A percentile compares a stretch with the other conserved stretches of the same genome.
These are phyloP conservation scores for Styphnolobium japonicum DNA, from an alignment of 306 rosid species.

Conservation along the genomic window DNA sequence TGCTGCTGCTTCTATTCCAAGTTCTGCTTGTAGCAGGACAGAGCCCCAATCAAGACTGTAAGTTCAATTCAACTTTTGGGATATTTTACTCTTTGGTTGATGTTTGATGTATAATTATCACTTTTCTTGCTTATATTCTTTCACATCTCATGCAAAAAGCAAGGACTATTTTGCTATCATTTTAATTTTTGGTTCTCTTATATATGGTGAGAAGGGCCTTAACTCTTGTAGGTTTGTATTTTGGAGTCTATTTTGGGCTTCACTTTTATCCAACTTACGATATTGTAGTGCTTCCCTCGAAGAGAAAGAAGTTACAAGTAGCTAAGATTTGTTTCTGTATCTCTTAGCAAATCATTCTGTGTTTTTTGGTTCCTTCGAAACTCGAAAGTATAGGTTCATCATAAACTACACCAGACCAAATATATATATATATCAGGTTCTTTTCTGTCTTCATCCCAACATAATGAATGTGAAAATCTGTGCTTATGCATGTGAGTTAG, in stretches of 20 bases:
- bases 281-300: neutral
- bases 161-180: neutral
- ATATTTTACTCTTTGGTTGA: neutral
- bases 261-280: neutral
- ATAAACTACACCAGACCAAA: neutral
- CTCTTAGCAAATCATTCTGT: neutral
- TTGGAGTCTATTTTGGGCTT: neutral
- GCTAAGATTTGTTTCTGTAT: neutral
- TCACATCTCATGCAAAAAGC: constrained; percentile 8
- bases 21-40: constrained; percentile 39
- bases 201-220: neutral
- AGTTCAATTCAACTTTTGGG: constrained; percentile 25
- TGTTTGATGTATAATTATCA: neutral
- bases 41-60: constrained; percentile 38
- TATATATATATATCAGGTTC: neutral
- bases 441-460: neutral
- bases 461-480: constrained; percentile 7
- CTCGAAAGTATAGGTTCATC: neutral
- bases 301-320: neutral
- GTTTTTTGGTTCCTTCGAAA: too few species aligned
- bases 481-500: neutral
- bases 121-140: neutral
- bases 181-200: neutral
- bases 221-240: neutral
- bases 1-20: constrained; percentile 33